phyloP scores from a whole-genome alignment of 2,329 filamentous ascomycete species.

The Xylariales sp. region DNA sequence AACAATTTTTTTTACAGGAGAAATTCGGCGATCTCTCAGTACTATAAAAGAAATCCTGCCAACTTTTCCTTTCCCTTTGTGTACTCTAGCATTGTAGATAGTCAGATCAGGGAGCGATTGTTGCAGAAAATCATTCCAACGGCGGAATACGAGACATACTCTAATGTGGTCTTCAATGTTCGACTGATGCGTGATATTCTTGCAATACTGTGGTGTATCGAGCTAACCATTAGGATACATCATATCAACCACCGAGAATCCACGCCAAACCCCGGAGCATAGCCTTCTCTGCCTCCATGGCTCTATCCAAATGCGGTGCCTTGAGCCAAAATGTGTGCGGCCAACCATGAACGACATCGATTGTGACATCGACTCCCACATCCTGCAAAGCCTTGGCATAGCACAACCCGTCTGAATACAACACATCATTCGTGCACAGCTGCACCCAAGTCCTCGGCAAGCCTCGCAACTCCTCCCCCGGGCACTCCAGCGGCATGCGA shows the following conservation, averaged over 20 bases:
- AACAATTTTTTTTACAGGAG: conserved; percentile 63
- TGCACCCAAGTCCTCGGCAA: conserved; percentile 43
- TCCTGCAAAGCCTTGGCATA: conserved; percentile 38
- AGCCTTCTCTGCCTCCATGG: conserved; percentile 34
- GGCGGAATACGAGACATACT: conserved; percentile 7
- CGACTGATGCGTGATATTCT: not conserved
- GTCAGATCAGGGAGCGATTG: conserved; percentile 17
- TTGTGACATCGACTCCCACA: conserved; percentile 32
- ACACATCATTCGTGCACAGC: conserved; percentile 44
- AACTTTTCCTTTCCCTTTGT: conserved; percentile 47
- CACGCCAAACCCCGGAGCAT: conserved; percentile 38
- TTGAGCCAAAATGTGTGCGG: conserved; percentile 51
- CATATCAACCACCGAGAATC: conserved; percentile 20
- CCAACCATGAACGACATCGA: conserved; percentile 40
- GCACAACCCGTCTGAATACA: conserved; percentile 48
- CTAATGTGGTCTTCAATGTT: not conserved
- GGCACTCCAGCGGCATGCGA: conserved; percentile 36
- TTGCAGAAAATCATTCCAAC: conserved; percentile 7
- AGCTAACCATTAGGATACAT: not conserved
- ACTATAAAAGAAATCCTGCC: conserved; percentile 63
- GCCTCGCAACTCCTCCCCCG: conserved; percentile 18
- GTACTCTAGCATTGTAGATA: conserved; percentile 72
- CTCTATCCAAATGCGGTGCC: conserved; percentile 34
- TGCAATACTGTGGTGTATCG: not conserved
- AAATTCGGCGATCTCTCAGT: conserved; percentile 97